Base-by-base conservation (phyloP, 116 monocot species). In the Trichopus zeylanicus region DNA sequence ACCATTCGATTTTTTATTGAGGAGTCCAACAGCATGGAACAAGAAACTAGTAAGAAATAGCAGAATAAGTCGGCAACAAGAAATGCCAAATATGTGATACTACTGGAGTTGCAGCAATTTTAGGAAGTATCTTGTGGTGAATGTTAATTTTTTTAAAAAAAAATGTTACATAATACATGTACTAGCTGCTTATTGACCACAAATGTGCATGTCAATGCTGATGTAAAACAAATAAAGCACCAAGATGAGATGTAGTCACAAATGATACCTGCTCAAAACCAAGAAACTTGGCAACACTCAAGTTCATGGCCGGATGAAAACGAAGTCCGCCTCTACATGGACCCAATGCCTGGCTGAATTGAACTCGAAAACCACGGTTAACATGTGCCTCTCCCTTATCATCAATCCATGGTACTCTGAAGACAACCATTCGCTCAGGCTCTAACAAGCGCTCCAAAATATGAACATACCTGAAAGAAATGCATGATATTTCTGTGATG, bases 321-420 rank as follows among this genome's bases (percentile, higher is more conserved):
- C 98, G 91, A 74, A 98, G 88, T 32, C 92, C 92, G 56, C 98
- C 98, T 51, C 98, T 87, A 56, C 85, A 91, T 56, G 98, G 98
- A 48, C 98, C 98, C 73, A 98, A 66, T 19, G 71, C 82, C 56
- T 98, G 91, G 57, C 85, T 98, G 66, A 98, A 98, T 59, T 88
- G 88, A 54, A 98, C 92, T 59, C 98, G 87, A 47, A 91, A 98
- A 18, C 98, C 98, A 59, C 98, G 66, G 67, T 85, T 91, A n/a
- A 98, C 88, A 88, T 91, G 91, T 62, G 85, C 74, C 70, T 98
- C 92, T 48, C 98, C 98, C 68, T 76, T 88, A 60, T 98, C 98
- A 76, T 98, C 98, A 57, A 91, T 54, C 98, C 98, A 98, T 31
- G 98, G 88, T 6, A 98, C 88, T 75, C 98, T 76, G 71, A 98